phyloP scores from a whole-genome alignment of 306 rosid genomes.

The Cyamopsis tetragonoloba region DNA sequence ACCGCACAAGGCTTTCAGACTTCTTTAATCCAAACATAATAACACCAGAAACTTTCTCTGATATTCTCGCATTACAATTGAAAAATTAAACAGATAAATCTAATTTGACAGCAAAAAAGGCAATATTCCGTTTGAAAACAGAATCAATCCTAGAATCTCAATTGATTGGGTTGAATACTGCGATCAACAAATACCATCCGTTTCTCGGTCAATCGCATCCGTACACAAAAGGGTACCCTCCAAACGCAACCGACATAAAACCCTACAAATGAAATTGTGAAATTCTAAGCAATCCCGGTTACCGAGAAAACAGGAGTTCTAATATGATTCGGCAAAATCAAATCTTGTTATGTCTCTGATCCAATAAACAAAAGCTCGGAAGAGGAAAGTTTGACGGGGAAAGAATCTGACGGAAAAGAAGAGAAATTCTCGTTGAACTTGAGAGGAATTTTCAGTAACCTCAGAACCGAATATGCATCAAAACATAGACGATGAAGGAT shows the following conservation, averaged over 20 bases:
- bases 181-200: conserved; percentile 17
- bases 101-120: background rate
- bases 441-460: conserved; percentile 17
- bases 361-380: background rate
- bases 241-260: conserved; percentile 22
- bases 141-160: conserved; percentile 17
- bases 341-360: conserved; percentile 2
- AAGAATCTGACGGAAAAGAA: conserved; percentile 20
- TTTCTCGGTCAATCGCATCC: conserved; percentile 4
- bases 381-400: background rate
- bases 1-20: conserved; percentile 28
- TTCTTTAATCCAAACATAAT: conserved; percentile 45
- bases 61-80: conserved; percentile 30
- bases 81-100: conserved; percentile 17
- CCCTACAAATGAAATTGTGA: conserved; percentile 23
- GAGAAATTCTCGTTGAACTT: conserved; percentile 19
- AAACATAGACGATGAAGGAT: background rate
- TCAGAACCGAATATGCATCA: conserved; percentile 14
- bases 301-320: background rate
- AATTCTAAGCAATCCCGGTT: background rate
- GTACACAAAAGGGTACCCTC: conserved; percentile 15
- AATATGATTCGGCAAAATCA: background rate
- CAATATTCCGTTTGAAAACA: conserved; percentile 14
- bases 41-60: conserved; percentile 24
- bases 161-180: conserved; percentile 5